Base-by-base conservation (phyloP, 768 basidiomycete species). In the Nidularia sp. region DNA sequence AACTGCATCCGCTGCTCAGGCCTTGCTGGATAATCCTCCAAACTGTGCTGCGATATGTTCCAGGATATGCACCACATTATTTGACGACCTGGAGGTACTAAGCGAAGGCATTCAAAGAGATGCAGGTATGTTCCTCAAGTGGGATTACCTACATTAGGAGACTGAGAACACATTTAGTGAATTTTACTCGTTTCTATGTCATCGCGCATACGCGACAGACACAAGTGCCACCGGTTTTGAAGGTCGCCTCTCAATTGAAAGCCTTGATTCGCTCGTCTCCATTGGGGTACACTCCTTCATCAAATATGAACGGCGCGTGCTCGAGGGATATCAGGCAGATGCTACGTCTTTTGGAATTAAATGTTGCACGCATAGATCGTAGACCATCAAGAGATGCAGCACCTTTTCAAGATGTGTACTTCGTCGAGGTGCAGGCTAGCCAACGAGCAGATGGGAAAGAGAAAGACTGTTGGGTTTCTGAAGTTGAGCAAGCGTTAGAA, bases 11-110 rank as follows among this genome's bases (percentile, higher is more conserved):
- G 90, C 90, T 7, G 90, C 89, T 1, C 72, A 76, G 58, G 65
- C 69, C 8, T 66, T 80, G 8, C 63, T 74, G 4, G 60, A 72
- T 13, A 74, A 70, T 43, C 69, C 76, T 6, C 62, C 66, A 5
- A 72, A 75, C 53, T 79, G 78, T 57, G 90, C 87, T 2, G 90
- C 89, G 7, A 88, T 93, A 52, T 88, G 86, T 59, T 90, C 90
- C 7, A 76, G 72, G 25, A 68, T 86, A 25, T 88, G 86, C 52
- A 73, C 76, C 4, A 74, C 72, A 9, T 58, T 87, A 39, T 86
- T 87, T 54, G 67, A 76, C 1, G 83, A 77, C n/a, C 67, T 91
- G 34, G 78, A 86, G 45, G 66, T 89, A 3, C 66, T 91, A 39
- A 67, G 64, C 34, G 74, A 82, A 50, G 78, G 77, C 8, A 86